A percentile compares a stretch with the other conserved stretches of the same genome.
These are phyloP conservation scores for Naganishia vishniacii DNA, from an alignment of 768 basidiomycete species.

Conservation along the genomic window DNA sequence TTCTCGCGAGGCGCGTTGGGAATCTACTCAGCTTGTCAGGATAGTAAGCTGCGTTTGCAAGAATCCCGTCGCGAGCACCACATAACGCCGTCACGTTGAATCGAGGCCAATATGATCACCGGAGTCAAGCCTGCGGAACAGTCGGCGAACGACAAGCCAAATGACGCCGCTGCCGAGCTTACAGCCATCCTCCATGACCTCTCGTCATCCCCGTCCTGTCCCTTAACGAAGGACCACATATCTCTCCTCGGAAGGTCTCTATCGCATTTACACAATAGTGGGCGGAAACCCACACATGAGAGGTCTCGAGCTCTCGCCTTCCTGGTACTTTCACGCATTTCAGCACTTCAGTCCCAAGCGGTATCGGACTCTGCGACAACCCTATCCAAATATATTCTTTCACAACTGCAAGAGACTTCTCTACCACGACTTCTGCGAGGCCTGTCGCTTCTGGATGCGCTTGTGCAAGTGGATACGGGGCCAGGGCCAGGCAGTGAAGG, in stretches of 20 bases:
- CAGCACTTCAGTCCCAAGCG: background rate
- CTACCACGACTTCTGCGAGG: background rate
- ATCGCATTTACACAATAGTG: background rate
- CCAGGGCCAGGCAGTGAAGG: background rate
- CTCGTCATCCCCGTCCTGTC: background rate
- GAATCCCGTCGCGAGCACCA: no score
- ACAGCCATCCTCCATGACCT: constrained; percentile 9
- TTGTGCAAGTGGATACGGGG: constrained; percentile 14
- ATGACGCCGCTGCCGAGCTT: constrained; percentile 1
- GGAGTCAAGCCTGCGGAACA: no score
- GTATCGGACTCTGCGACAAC: background rate
- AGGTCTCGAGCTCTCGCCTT: constrained; percentile 13
- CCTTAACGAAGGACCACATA: background rate
- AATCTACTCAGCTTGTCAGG: no score
- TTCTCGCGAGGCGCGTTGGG: no score
- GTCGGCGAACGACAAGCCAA: no score
- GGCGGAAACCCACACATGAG: background rate
- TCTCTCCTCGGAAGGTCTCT: background rate
- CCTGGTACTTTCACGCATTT: constrained; percentile 12
- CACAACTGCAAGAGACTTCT: constrained; percentile 15
- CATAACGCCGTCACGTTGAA: no score
- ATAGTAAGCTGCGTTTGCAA: no score
- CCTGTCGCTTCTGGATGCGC: constrained; percentile 3
- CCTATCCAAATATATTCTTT: background rate
- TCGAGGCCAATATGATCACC: no score